Percentiles rank a stretch among this genome's conserved stretches.
phyloP scores from a whole-genome alignment of 2,329 filamentous ascomycete species.

The Hypoxylon sp. region DNA sequence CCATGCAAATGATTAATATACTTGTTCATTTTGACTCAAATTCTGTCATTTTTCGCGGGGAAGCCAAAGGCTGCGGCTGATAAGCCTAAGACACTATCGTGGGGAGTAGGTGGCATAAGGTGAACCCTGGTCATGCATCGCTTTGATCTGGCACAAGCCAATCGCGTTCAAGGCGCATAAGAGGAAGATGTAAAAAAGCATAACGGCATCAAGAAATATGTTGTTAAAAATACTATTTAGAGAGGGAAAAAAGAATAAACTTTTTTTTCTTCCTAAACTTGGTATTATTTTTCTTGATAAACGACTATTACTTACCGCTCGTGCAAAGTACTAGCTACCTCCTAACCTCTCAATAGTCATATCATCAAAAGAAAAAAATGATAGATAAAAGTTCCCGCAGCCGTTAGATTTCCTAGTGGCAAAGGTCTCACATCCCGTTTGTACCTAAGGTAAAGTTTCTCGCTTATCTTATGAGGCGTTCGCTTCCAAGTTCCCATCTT shows the following conservation, averaged over 20 bases:
- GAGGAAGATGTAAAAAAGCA: slow-evolving; percentile 13
- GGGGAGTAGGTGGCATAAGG: slow-evolving; percentile 16
- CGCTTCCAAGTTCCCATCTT: slow-evolving; percentile 24
- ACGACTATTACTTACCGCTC: slow-evolving; percentile 11
- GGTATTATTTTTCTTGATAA: slow-evolving; percentile 12
- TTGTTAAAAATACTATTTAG: not conserved
- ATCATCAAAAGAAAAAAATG: slow-evolving; percentile 11
- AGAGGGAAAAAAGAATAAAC: slow-evolving; percentile 2
- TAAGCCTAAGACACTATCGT: slow-evolving; percentile 30
- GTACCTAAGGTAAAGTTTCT: slow-evolving; percentile 7
- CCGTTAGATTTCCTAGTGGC: too few relatives aligned
- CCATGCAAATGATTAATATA: slow-evolving; percentile 4
- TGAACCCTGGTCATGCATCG: slow-evolving; percentile 28
- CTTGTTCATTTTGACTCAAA: slow-evolving; percentile 2
- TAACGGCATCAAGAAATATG: not conserved
- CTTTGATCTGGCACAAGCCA: slow-evolving; percentile 31
- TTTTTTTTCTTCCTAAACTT: too few relatives aligned
- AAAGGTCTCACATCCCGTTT: slow-evolving; percentile 11
- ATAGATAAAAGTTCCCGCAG: slow-evolving; percentile 15
- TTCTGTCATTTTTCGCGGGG: slow-evolving; percentile 3
- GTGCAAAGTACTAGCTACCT: too few relatives aligned
- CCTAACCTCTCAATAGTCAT: too few relatives aligned
- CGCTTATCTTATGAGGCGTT: slow-evolving; percentile 33
- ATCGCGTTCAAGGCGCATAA: slow-evolving; percentile 17
- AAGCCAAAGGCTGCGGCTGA: slow-evolving; percentile 22